Evolutionary conservation across 2,329 filamentous ascomycete species (phyloP).

Genomic region (Claviceps pusilla): DNA sequence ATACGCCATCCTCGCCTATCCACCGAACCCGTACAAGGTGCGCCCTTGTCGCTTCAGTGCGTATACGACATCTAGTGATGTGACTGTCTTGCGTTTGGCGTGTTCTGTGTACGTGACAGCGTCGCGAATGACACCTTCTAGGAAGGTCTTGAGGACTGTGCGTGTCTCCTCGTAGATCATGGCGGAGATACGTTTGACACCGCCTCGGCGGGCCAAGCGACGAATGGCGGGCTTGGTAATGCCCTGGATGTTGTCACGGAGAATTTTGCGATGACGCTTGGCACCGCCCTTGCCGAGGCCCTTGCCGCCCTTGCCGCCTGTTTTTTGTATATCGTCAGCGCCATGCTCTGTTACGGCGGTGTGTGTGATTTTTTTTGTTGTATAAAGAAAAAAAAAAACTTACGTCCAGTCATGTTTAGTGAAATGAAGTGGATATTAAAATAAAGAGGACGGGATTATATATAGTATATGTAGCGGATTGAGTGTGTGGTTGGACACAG

Average conservation of each 20-base stretch:
- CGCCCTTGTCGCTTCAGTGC: slow-evolving; percentile 55
- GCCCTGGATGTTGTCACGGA: slow-evolving; percentile 98
- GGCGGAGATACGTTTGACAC: slow-evolving; percentile 99
- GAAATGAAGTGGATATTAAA: slow-evolving; percentile 1
- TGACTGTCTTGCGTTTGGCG: slow-evolving; percentile 70
- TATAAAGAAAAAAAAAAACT: slow-evolving; percentile 22
- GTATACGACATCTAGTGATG: slow-evolving; percentile 52
- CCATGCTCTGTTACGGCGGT: too few species aligned
- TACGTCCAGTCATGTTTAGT: slow-evolving; percentile 55
- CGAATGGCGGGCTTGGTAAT: slow-evolving; percentile 98
- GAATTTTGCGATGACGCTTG: slow-evolving; percentile 98
- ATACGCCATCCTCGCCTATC: slow-evolving; percentile 35
- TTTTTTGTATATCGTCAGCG: slow-evolving; percentile 27
- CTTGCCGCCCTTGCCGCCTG: slow-evolving; percentile 91
- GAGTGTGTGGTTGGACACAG: not conserved
- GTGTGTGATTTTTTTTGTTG: not conserved
- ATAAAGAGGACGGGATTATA: slow-evolving; percentile 1
- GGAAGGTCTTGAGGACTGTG: slow-evolving; percentile 64
- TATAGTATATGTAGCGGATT: not conserved
- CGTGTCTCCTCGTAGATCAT: slow-evolving; percentile 75
- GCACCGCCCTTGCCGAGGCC: slow-evolving; percentile 95
- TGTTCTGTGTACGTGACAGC: slow-evolving; percentile 68
- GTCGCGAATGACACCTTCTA: slow-evolving; percentile 61
- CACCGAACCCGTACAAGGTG: slow-evolving; percentile 79
- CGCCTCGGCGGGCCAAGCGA: slow-evolving; percentile 95